Evolutionary conservation across 768 basidiomycete species (phyloP).

Genomic region (Amylocystis lapponica): DNA sequence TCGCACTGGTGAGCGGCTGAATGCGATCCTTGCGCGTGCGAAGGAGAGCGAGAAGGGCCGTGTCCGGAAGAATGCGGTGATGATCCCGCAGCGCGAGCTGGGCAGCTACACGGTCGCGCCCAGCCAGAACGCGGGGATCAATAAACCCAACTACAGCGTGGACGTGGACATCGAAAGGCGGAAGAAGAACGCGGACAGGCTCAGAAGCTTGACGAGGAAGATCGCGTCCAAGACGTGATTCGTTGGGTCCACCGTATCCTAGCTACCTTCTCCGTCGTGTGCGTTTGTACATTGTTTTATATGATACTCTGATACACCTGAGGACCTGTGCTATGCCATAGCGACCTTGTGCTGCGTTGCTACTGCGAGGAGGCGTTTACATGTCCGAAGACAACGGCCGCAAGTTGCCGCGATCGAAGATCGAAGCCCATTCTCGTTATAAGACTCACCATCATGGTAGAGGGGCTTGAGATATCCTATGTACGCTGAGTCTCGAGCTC

Average conservation of each 20-base stretch:
- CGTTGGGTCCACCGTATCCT: not conserved
- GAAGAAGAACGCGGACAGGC: constrained; percentile 67
- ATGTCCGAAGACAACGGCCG: not conserved
- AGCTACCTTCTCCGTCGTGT: not conserved
- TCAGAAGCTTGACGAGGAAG: constrained; percentile 56
- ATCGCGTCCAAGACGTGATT: constrained; percentile 23
- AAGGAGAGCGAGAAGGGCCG: constrained; percentile 63
- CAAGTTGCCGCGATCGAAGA: too few relatives aligned
- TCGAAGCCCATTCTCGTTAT: too few relatives aligned
- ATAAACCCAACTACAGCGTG: constrained; percentile 51
- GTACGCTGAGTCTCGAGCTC: too few relatives aligned
- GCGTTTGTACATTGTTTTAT: not conserved
- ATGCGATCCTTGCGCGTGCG: constrained; percentile 63
- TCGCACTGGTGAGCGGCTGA: constrained; percentile 49
- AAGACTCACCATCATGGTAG: too few relatives aligned
- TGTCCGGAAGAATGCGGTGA: constrained; percentile 73
- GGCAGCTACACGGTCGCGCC: constrained; percentile 82
- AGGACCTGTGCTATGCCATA: not conserved
- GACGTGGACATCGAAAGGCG: constrained; percentile 71
- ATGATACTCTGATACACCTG: not conserved
- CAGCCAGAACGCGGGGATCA: constrained; percentile 44
- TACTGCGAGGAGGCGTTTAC: too few relatives aligned
- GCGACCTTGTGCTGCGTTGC: not conserved
- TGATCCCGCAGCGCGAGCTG: constrained; percentile 72
- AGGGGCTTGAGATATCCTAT: too few relatives aligned